These are phyloP conservation scores for Neurospora intermedia DNA, from an alignment of 495 filamentous ascomycete genomes.

Conservation along the genomic window DNA sequence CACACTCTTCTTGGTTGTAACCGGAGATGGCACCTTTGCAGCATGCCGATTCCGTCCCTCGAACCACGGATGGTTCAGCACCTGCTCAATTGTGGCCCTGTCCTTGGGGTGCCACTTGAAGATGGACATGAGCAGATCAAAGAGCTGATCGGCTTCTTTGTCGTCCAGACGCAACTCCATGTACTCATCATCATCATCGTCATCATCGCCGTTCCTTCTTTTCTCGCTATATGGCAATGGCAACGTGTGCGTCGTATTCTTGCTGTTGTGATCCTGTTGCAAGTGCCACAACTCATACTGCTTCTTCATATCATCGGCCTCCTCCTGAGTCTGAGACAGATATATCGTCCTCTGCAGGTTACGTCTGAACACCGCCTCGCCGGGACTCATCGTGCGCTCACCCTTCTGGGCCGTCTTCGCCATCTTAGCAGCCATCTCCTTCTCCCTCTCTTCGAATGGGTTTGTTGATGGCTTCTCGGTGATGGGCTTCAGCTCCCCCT, in stretches of 20 bases:
- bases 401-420: neutral
- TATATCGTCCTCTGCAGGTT: neutral
- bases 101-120: constrained; percentile 16
- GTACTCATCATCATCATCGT: neutral
- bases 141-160: constrained; percentile 10
- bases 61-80: constrained; percentile 13
- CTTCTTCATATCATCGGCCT: neutral
- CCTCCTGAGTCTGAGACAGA: neutral
- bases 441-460: neutral
- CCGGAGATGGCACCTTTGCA: neutral
- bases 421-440: neutral
- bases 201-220: neutral
- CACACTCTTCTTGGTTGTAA: neutral
- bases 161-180: neutral
- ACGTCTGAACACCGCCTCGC: neutral
- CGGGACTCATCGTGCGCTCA: neutral
- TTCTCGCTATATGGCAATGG: neutral
- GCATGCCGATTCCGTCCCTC: neutral
- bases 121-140: constrained; percentile 16
- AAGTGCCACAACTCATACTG: neutral
- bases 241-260: neutral
- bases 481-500: neutral
- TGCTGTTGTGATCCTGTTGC: neutral
- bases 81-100: neutral
- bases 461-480: neutral